Evolutionary conservation across 495 filamentous ascomycete genomes (phyloP).

Genomic region (Trichoderma virens): DNA sequence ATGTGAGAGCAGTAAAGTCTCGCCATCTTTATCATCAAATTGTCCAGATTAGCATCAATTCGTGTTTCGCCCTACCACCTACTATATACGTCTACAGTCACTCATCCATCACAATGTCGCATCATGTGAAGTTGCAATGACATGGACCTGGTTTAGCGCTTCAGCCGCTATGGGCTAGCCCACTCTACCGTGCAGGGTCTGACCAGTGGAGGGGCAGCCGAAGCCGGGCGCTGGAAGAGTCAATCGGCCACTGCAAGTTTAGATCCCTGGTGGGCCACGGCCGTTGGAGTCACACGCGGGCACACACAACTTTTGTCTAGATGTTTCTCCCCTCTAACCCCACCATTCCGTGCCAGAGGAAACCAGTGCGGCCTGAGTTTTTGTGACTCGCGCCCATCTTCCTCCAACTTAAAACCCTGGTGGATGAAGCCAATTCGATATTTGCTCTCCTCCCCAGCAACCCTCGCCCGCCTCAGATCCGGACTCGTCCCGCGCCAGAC

Average conservation of each 20-base stretch:
- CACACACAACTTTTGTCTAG: slow-evolving; percentile 7
- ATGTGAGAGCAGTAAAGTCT: too few species aligned
- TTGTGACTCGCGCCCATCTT: slow-evolving; percentile 8
- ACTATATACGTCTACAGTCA: not conserved
- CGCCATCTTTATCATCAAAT: too few species aligned
- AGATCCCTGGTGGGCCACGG: not conserved
- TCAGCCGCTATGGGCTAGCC: not conserved
- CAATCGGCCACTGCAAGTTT: not conserved
- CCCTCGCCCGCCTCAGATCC: not conserved
- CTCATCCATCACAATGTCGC: too few species aligned
- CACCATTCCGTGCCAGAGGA: slow-evolving; percentile 10
- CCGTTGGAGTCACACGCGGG: slow-evolving; percentile 5
- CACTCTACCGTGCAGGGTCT: too few species aligned
- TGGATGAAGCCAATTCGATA: slow-evolving; percentile 11
- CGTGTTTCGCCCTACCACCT: too few species aligned
- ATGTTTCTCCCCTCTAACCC: not conserved
- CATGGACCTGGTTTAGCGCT: too few species aligned
- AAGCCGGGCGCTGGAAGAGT: slow-evolving; percentile 4
- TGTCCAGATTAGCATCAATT: too few species aligned
- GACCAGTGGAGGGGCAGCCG: not conserved
- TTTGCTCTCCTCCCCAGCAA: not conserved
- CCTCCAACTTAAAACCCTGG: not conserved
- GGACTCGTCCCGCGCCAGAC: not conserved
- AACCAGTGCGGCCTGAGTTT: slow-evolving; percentile 8
- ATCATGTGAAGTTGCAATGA: too few species aligned